Evolutionary conservation across 352 stramenopile species (phyloP).

Genomic region (Globisporangium canariense): DNA sequence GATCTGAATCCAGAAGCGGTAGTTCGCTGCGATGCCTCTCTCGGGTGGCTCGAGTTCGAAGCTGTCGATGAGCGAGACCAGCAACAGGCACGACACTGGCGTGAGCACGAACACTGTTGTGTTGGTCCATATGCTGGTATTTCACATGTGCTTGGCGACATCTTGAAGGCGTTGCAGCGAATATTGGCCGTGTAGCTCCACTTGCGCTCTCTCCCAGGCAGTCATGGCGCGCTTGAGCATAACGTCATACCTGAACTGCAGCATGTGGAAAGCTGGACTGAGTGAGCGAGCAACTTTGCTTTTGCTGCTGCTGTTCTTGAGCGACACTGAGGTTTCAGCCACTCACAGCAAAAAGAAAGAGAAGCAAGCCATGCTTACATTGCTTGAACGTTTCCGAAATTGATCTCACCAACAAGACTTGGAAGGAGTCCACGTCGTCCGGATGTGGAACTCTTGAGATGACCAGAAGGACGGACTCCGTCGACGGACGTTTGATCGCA

Average conservation of each 20-base stretch:
- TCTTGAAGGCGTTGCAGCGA: constrained; percentile 1
- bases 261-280: too few species aligned
- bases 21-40: background rate
- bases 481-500: too few species aligned
- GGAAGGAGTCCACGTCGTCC: too few species aligned
- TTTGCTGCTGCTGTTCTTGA: too few species aligned
- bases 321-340: too few species aligned
- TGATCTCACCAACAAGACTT: too few species aligned
- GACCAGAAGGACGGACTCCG: too few species aligned
- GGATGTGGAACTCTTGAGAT: too few species aligned
- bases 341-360: too few species aligned
- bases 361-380: too few species aligned
- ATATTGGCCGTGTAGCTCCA: constrained; percentile 9
- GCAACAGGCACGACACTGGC: background rate
- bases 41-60: background rate
- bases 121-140: background rate
- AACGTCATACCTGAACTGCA: background rate
- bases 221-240: background rate
- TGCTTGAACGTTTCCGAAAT: too few species aligned
- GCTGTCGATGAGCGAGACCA: constrained; percentile 3
- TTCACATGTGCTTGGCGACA: background rate
- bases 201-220: constrained; percentile 1
- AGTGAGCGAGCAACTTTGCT: too few species aligned
- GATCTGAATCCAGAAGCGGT: background rate
- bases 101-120: background rate